These are phyloP conservation scores for Cephalotrichum gorgonifer DNA, from an alignment of 2,329 filamentous ascomycete genomes.

Conservation along the genomic window DNA sequence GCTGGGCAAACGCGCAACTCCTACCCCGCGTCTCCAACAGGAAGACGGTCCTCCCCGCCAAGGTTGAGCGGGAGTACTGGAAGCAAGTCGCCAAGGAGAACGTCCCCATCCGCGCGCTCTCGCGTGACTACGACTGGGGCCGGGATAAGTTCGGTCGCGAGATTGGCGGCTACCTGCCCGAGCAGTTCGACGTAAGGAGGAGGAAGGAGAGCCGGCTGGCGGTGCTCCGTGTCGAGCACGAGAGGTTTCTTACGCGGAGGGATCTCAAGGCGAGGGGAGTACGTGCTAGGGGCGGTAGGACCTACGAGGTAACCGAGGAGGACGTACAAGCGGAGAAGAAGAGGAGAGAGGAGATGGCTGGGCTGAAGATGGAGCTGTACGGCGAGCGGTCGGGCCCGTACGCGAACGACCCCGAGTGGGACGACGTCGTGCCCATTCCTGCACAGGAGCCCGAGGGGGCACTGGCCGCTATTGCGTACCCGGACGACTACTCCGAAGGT, in stretches of 20 bases:
- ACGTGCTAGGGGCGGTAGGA: neutral
- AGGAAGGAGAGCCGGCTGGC: slow-evolving; percentile 31
- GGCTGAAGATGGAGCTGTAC: slow-evolving; percentile 40
- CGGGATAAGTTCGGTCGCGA: slow-evolving; percentile 37
- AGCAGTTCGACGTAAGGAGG: slow-evolving; percentile 31
- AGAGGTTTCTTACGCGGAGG: slow-evolving; percentile 30
- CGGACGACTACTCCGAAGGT: slow-evolving; percentile 78
- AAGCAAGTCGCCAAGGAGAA: slow-evolving; percentile 41
- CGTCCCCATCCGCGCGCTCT: slow-evolving; percentile 35
- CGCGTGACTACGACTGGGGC: slow-evolving; percentile 34
- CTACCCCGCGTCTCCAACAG: slow-evolving; percentile 28
- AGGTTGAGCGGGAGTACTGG: slow-evolving; percentile 48
- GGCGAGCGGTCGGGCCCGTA: slow-evolving; percentile 41
- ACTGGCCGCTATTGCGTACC: slow-evolving; percentile 87
- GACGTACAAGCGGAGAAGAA: slow-evolving; percentile 35
- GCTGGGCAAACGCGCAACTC: slow-evolving; percentile 35
- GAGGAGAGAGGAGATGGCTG: slow-evolving; percentile 40
- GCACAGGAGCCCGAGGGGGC: slow-evolving; percentile 76
- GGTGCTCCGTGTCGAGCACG: slow-evolving; percentile 26
- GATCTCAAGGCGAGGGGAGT: slow-evolving; percentile 16
- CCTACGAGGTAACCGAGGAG: slow-evolving; percentile 19
- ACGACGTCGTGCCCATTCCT: slow-evolving; percentile 72
- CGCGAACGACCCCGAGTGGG: slow-evolving; percentile 65
- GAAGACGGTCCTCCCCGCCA: slow-evolving; percentile 26
- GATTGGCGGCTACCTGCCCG: slow-evolving; percentile 34